Conservation (phyloP, 192 early-diverging fungal species). For the Bifiguratus adelaidae region DNA sequence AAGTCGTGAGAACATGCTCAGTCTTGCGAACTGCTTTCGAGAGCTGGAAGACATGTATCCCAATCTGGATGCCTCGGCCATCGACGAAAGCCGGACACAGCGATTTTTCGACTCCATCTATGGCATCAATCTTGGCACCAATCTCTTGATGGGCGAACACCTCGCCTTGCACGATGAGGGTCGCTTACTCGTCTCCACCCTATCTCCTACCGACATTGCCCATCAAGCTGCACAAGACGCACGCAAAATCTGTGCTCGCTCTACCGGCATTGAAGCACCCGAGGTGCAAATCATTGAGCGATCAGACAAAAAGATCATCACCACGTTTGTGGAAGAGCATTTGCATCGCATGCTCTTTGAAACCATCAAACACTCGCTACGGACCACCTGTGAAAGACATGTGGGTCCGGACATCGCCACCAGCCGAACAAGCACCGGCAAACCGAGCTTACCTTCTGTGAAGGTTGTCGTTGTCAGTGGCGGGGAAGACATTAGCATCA, state of each 20-base stretch:
- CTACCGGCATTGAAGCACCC: not conserved
- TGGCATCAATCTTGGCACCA: not conserved
- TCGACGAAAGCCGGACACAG: not conserved
- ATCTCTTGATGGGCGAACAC: not conserved
- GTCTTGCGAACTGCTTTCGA: not conserved
- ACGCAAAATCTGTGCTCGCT: not conserved
- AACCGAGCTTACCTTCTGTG: constrained; percentile 27
- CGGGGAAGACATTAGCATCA: constrained; percentile 50
- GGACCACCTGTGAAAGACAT: not conserved
- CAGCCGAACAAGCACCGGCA: not conserved
- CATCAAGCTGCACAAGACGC: not conserved
- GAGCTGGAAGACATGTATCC: not conserved
- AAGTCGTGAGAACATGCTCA: not conserved
- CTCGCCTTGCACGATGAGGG: not conserved
- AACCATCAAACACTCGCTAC: not conserved
- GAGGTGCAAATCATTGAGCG: not conserved
- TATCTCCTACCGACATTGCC: not conserved
- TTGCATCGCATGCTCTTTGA: not conserved
- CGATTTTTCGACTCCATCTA: not conserved
- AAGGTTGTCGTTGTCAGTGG: constrained; percentile 43
- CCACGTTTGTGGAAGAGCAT: not conserved
- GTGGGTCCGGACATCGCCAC: too few relatives aligned
- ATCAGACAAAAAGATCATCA: not conserved
- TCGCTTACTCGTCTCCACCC: not conserved
- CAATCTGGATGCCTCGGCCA: not conserved